Conservation (phyloP, 768 basidiomycete genomes). For the Podaxis mareebaensis region DNA sequence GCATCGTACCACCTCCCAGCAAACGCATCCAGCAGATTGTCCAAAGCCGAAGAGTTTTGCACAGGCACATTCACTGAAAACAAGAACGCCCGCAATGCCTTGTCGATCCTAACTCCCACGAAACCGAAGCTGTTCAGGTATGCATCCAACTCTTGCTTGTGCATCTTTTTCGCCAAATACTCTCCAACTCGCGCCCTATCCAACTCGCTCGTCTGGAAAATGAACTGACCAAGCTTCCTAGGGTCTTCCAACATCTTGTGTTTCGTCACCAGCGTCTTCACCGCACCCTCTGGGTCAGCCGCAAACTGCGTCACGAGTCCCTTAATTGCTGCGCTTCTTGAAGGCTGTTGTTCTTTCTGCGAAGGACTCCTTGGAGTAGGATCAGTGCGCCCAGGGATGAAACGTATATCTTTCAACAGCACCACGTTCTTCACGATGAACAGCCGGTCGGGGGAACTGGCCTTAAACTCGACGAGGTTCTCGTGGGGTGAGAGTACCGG, state of each 20-base stretch:
- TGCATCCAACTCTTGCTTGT: constrained; percentile 74
- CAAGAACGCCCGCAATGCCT: constrained; percentile 86
- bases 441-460: constrained; percentile 68
- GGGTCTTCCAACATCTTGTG: constrained; percentile 63
- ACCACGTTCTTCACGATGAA: constrained; percentile 92
- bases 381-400: constrained; percentile 70
- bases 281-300: constrained; percentile 78
- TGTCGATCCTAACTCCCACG: constrained; percentile 79
- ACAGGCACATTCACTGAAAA: constrained; percentile 61
- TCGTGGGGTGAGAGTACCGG: constrained; percentile 76
- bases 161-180: constrained; percentile 74
- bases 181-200: constrained; percentile 83
- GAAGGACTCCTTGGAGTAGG: constrained; percentile 43
- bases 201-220: constrained; percentile 83
- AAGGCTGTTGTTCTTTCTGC: constrained; percentile 52
- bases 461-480: constrained; percentile 53
- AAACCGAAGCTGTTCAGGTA: constrained; percentile 91
- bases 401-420: constrained; percentile 66
- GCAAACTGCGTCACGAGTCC: constrained; percentile 80
- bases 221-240: constrained; percentile 69
- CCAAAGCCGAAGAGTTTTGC: constrained; percentile 46
- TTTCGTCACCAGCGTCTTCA: constrained; percentile 67
- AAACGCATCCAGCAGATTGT: constrained; percentile 81
- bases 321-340: constrained; percentile 41
- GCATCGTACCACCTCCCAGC: constrained; percentile 90